Base-by-base conservation (phyloP, 352 stramenopile species). In the Phytophthora pluvialis region DNA sequence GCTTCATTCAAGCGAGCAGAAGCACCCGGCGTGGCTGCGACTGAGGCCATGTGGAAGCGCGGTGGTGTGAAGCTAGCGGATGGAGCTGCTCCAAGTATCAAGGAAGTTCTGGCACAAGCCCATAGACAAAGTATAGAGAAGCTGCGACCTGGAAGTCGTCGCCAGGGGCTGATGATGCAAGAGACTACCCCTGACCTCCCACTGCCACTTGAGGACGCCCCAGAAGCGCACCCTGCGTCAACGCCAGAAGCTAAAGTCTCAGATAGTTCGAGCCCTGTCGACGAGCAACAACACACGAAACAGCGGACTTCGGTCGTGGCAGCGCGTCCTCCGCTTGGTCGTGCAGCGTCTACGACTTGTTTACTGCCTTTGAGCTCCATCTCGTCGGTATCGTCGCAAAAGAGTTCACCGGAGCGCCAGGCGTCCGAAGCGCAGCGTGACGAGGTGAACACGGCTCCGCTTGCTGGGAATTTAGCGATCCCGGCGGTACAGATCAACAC, bases 21-120 rank as follows among this genome's bases (percentile, higher is more conserved):
- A 44, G n/a, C 18, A 5, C 15, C 16, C n/a, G n/a, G 25, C 11
- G 5, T 15, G 0, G 15, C 21, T 21, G 64, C 18, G 10, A 48
- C 44, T 9, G 82, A 90, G 18, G 67, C 66, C 0, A 81, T 91
- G 45, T 91, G 82, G 82, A 87, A 79, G 35, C 77, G 78, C 16
- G 80, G 74, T 3, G 67, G 55, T 2, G 44, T 60, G 1, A 66
- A 46, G 26, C 31, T 36, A 5, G 29, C 38, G 2, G 66, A 67
- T n/a, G 18, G 21, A 5, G 46, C 60, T 26, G 36, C 55, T 36
- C 38, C 50, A 1, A 67, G 55, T 57, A 72, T 73, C 15, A 76
- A 76, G 25, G 63, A 76, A 58, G 64, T 71, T 4, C 38, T 75
- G 21, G 61, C 54, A 7, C 48, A 67, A 7, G 50, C 67, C 32